phyloP scores from a whole-genome alignment of 2,329 filamentous ascomycete species.

The Bipolaris bicolor region DNA sequence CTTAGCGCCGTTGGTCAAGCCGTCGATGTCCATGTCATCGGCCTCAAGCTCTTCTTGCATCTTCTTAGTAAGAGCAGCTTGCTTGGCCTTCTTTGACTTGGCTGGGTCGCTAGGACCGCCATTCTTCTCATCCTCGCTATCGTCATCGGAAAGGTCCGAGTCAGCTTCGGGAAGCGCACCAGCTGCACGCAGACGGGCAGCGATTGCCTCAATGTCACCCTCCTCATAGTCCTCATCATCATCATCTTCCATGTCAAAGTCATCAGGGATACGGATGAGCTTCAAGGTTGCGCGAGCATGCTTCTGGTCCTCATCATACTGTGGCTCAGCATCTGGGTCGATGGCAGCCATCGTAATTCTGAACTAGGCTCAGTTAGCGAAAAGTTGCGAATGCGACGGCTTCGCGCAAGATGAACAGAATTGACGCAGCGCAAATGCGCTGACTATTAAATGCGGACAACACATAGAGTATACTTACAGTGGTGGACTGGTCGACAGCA shows the following conservation, averaged over 20 bases:
- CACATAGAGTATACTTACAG: slow-evolving; percentile 65
- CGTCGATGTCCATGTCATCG: slow-evolving; percentile 76
- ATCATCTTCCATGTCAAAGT: slow-evolving; percentile 60
- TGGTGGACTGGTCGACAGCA: slow-evolving; percentile 74
- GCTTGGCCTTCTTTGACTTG: slow-evolving; percentile 86
- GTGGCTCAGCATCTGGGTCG: slow-evolving; percentile 76
- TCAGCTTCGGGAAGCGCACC: slow-evolving; percentile 46
- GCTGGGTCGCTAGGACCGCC: slow-evolving; percentile 89
- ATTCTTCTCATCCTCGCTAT: slow-evolving; percentile 75
- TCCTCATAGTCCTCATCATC: slow-evolving; percentile 56
- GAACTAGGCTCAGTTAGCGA: slow-evolving; percentile 65
- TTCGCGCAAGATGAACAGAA: not conserved
- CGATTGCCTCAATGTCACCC: slow-evolving; percentile 52
- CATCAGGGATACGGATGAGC: slow-evolving; percentile 75
- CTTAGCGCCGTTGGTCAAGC: slow-evolving; percentile 61
- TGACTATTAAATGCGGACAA: not conserved
- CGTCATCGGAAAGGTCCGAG: slow-evolving; percentile 52
- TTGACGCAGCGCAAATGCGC: not conserved
- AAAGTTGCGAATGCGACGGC: slow-evolving; percentile 10
- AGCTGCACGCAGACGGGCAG: slow-evolving; percentile 43
- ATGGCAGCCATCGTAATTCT: slow-evolving; percentile 98
- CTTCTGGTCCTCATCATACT: slow-evolving; percentile 49
- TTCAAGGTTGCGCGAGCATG: slow-evolving; percentile 85
- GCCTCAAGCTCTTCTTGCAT: slow-evolving; percentile 71
- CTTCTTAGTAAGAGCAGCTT: slow-evolving; percentile 77